Evolutionary conservation across 148 eudicot genomes (phyloP), one percentile per base, ranked within the genome.

Genomic region (Amaranthus cruentus): DNA sequence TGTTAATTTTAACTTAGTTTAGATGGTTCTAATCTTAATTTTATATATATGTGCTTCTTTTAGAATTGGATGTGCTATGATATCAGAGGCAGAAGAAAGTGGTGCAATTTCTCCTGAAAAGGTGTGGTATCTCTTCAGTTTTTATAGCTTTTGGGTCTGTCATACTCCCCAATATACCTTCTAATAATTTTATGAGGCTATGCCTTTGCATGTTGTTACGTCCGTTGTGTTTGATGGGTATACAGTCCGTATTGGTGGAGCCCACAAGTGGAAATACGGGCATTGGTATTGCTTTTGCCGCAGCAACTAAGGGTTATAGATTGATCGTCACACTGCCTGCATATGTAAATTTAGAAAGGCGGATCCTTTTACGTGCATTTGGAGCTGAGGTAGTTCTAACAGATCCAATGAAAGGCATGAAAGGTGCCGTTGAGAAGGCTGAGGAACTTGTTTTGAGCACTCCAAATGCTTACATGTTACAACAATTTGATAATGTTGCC

Each of bases 261-360:
- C 86, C 93, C n/a, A 85, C 89, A 60, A 89, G 81, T 78, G 93
- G 93, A 78, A 87, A 89, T 74, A 89, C 93, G 47, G 90, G 93
- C 66, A 83, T 89, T 47, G 90, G 83, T 66, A 80, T 89, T 69
- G 90, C 90, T 76, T 89, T 87, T 78, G 87, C 84, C 58, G 90
- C 89, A 55, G 90, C 93, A 76, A 73, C 84, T 9, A 89, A 84
- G 81, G 93, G 90, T 59, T 87, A 87, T 79, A 80, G 72, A 79
- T 74, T 87, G 58, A 82, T 85, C 64, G 85, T 87, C 82, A 85
- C 90, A 70, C 81, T 90, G 85, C 95, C 95, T 64, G 87, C 88
- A 53, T 83, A 85, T 28, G 74, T 88, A 43, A 73, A 83, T 82
- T 76, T 88, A 56, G 95, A 90, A 78, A 86, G 90, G 71, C 85